Evolutionary conservation across 176 grass and related monocot species (phyloP).

Genomic region (Oryza glaberrima): DNA sequence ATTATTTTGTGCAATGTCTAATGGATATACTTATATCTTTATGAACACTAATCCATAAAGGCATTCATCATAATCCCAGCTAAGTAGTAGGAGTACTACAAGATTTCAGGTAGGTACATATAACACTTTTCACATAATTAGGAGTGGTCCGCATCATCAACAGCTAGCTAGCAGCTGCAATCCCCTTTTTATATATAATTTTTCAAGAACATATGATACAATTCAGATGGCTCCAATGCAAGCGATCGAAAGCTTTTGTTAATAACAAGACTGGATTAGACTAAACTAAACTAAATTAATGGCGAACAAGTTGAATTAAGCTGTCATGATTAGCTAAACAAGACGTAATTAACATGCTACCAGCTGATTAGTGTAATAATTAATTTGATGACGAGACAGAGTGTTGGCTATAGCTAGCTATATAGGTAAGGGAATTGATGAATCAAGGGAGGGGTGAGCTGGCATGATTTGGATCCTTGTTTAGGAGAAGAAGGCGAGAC

Average conservation of each 20-base stretch:
- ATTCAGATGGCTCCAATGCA: background rate
- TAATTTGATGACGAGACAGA: background rate
- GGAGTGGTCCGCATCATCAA: background rate
- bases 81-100: background rate
- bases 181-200: background rate
- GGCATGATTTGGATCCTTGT: background rate
- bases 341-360: background rate
- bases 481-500: background rate
- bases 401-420: too few species aligned
- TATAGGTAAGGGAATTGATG: too few species aligned
- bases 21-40: background rate
- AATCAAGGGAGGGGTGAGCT: background rate
- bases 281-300: background rate
- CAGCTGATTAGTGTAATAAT: background rate
- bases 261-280: background rate
- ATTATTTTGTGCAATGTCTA: background rate
- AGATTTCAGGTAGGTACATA: background rate
- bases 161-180: background rate
- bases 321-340: background rate
- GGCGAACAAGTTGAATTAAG: background rate
- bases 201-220: background rate
- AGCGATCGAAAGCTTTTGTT: background rate
- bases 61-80: background rate
- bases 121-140: background rate
- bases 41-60: background rate